phyloP scores from a whole-genome alignment of 163 green algal species.

The Volvox carteri region DNA sequence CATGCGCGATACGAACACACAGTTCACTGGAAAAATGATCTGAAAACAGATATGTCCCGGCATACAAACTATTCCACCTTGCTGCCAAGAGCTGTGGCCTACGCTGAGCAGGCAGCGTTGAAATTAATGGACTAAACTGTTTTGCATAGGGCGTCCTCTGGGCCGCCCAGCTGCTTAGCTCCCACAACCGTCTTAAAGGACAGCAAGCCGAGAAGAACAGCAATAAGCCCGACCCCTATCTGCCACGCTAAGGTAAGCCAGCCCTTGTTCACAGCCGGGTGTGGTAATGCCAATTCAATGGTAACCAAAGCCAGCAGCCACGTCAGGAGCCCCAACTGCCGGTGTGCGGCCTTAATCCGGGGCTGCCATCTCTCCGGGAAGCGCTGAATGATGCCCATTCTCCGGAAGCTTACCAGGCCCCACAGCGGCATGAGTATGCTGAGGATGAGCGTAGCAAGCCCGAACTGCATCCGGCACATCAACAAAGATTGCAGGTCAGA shows the following conservation, averaged over 20 bases:
- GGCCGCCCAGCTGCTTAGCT: not conserved
- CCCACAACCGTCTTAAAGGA: conserved; percentile 3
- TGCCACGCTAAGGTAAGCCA: conserved; percentile 34
- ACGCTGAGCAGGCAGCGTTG: no score
- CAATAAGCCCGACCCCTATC: conserved; percentile 11
- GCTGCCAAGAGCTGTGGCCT: no score
- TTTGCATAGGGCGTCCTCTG: conserved; percentile 13
- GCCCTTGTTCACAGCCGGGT: conserved; percentile 63
- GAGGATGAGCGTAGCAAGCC: conserved; percentile 63
- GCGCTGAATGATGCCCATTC: conserved; percentile 63
- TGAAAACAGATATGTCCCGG: no score
- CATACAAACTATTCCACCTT: no score
- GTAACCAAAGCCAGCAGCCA: conserved; percentile 64
- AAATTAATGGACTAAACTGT: conserved; percentile 32
- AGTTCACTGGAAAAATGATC: no score
- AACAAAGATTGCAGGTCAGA: no score
- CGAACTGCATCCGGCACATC: conserved; percentile 59
- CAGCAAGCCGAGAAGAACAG: not conserved
- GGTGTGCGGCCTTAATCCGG: conserved; percentile 64
- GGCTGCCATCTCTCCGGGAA: conserved; percentile 68
- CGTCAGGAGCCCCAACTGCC: conserved; percentile 59
- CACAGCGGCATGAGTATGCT: conserved; percentile 59
- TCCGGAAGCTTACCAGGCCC: conserved; percentile 70
- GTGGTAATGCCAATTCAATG: conserved; percentile 72
- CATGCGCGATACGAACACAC: no score